Conservation (phyloP, 495 filamentous ascomycete genomes). For the Neurospora sp. region DNA sequence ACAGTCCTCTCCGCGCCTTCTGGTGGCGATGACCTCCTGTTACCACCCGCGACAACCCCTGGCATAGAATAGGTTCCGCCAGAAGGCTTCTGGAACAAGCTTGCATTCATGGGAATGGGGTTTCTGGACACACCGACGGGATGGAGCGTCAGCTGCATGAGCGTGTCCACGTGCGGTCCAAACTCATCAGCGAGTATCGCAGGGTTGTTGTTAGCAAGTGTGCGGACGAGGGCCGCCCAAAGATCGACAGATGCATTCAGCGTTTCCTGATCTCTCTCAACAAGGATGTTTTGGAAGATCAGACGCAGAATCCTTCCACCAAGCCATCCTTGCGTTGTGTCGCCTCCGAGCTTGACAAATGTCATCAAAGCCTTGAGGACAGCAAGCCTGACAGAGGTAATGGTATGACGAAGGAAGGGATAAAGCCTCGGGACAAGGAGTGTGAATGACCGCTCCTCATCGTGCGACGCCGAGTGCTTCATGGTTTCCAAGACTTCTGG, state of each 20-base stretch:
- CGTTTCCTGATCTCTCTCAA: slow-evolving; percentile 73
- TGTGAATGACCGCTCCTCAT: slow-evolving; percentile 79
- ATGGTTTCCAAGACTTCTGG: slow-evolving; percentile 87
- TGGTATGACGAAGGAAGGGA: slow-evolving; percentile 93
- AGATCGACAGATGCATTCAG: slow-evolving; percentile 74
- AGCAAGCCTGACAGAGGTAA: slow-evolving; percentile 86
- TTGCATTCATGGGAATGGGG: slow-evolving; percentile 80
- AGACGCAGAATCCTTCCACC: slow-evolving; percentile 81
- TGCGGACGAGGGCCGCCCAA: slow-evolving; percentile 68
- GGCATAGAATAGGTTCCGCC: slow-evolving; percentile 62
- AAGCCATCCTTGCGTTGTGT: slow-evolving; percentile 82
- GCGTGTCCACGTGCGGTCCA: slow-evolving; percentile 57
- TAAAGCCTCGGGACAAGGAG: slow-evolving; percentile 88
- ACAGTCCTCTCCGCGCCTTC: slow-evolving; percentile 34
- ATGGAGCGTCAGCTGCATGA: slow-evolving; percentile 72
- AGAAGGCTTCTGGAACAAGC: slow-evolving; percentile 88
- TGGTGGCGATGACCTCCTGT: slow-evolving; percentile 53
- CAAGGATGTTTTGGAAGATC: slow-evolving; percentile 88
- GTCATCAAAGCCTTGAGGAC: slow-evolving; percentile 88
- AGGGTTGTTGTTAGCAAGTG: slow-evolving; percentile 49
- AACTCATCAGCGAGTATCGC: slow-evolving; percentile 54
- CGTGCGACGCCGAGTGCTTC: slow-evolving; percentile 75
- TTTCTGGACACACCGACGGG: slow-evolving; percentile 85
- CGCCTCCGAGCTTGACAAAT: slow-evolving; percentile 75
- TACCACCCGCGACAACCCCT: slow-evolving; percentile 32